phyloP scores from a whole-genome alignment of 306 rosid genomes.

The Vigna angularis region DNA sequence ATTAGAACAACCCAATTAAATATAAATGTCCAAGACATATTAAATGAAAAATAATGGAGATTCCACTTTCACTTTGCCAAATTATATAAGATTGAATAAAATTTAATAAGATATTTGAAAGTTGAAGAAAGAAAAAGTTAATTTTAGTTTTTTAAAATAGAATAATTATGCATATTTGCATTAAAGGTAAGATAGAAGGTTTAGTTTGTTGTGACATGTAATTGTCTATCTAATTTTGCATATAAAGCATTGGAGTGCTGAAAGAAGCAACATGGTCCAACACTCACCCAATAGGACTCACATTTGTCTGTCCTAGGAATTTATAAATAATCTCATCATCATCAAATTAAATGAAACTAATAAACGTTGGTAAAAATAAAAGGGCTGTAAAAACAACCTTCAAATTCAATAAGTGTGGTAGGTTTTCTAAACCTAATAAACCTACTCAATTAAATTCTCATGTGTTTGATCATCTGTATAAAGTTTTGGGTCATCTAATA shows the following conservation, averaged over 20 bases:
- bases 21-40: background rate
- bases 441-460: constrained; percentile 22
- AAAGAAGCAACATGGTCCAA: constrained; percentile 46
- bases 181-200: constrained; percentile 33
- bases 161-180: background rate
- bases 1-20: background rate
- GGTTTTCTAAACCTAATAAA: constrained; percentile 38
- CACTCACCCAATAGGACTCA: constrained; percentile 36
- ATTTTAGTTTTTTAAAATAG: too few species aligned
- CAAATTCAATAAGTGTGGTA: constrained; percentile 22
- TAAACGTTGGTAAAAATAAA: background rate
- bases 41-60: background rate
- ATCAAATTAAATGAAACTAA: constrained; percentile 21
- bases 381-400: background rate
- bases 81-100: too few species aligned
- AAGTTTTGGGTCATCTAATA: background rate
- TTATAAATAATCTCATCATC: background rate
- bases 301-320: constrained; percentile 14
- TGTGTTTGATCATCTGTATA: background rate
- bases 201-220: constrained; percentile 46
- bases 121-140: too few species aligned
- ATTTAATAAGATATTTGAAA: too few species aligned
- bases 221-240: constrained; percentile 43
- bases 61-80: too few species aligned
- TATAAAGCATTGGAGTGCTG: constrained; percentile 28